Evolutionary conservation across 139 green algal genomes (phyloP), one percentile per base, ranked within the genome.

Genomic region (Diplosphaera chodatii): DNA sequence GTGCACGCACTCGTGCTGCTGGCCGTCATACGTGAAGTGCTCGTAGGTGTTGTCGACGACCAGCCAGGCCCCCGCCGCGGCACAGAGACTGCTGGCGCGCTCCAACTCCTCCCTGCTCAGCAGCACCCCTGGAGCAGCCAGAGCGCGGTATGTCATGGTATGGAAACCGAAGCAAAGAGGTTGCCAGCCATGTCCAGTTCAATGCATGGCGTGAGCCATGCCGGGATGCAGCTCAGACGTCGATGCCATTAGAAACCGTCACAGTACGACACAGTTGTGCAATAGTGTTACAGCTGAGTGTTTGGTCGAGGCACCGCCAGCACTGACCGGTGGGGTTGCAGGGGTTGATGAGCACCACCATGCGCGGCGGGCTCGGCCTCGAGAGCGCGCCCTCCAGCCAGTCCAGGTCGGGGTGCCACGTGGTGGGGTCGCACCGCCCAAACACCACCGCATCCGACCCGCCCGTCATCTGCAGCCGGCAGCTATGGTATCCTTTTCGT

Each of bases 31-130:
- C 48, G 88, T 55, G 67, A 97, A 97, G 79, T 97, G 75, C 75
- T 97, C 91, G 71, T 98, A 97, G 0, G 93, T 96, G 80, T 96
- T 93, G 81, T 98, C 94, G 32, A 98, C 63, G 4, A 98, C 72
- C 5, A 98, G 87, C 94, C 94, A 98, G 10, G 62, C 68, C 32
- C 85, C 84, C 4, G 77, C 83, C 0, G 32, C 62, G 28, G 67
- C 71, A 71, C 88, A 96, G 21, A 93, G 72, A 1, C 72, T 70
- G 3, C 75, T 69, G n/a, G 88, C 79, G 22, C 70, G 64, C 62
- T 96, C 71, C 48, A 96, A 66, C 73, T 91, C 86, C 2, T 48
- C 76, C 3, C 68, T 32, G 0, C 41, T 71, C 77, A 97, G 69
- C 56, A 95, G 67, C n/a, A 93, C 82, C 27, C 91, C 91, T 91